Evolutionary conservation across 2,329 filamentous ascomycete genomes (phyloP), one percentile per base, ranked within the genome.

Genomic region (Zymoseptoria pseudotritici): DNA sequence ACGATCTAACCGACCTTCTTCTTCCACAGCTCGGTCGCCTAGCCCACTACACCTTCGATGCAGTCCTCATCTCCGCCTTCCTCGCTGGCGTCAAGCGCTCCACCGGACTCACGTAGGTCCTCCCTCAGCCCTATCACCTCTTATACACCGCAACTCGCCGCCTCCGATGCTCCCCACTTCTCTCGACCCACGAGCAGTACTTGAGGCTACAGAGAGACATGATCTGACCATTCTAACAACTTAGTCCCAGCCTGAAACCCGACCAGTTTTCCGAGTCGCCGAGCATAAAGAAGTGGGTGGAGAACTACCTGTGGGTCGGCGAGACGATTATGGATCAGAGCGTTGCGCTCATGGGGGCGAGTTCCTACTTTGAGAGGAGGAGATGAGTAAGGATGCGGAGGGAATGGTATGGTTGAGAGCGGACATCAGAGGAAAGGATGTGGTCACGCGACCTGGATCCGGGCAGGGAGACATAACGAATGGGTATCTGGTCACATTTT

Each of bases 281-380:
- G 74, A 88, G 92, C 64, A 77, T 94, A 67, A 87, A 88, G 74
- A 87, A 86, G 56, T 97, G 92, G 91, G 85, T 97, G 67, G 88
- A 93, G 72, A 93, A 88, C 74, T 97, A 97, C 75, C 86, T 97
- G 51, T 91, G 91, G 64, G 87, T 97, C 19, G 94, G 94, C 69
- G 94, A 99, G 80, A 96, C 91, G 85, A 89, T 97, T 65, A 96
- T 99, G 91, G 94, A 99, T 76, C 89, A 95, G 79, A 95, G 91
- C 29, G 91, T 97, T 31, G 92, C 92, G 50, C 84, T 97, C 59
- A 90, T 96, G 73, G 89, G 91, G 50, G 87, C 89, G 54, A 95
- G 90, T 73, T 84, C 87, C 61, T 99, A 86, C 78, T 99, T 99
- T 74, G 92, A 97, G 79, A 85, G 94, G 72, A 92, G 85, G 75